Percentiles rank a stretch among this genome's conserved stretches.
These are phyloP conservation scores for Mucor saturninus DNA, from an alignment of 371 early-diverging fungal species.

Conservation along the genomic window DNA sequence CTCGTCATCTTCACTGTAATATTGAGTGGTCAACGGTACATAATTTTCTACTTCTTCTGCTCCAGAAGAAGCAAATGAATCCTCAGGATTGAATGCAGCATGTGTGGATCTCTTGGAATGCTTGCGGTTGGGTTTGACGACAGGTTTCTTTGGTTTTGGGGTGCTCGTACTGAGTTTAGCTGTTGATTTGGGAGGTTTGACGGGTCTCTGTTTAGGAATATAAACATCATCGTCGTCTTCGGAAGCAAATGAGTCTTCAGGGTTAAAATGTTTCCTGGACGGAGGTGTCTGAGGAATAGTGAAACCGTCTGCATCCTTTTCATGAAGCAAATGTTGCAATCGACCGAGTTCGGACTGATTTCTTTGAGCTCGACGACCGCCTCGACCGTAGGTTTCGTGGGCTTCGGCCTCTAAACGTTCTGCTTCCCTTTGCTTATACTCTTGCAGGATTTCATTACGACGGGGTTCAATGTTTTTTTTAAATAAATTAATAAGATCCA, in stretches of 20 bases:
- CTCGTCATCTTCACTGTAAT: neutral
- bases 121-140: neutral
- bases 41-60: slow-evolving; percentile 7
- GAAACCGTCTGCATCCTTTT: slow-evolving; percentile 21
- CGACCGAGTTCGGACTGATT: too few species aligned
- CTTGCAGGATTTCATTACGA: slow-evolving; percentile 12
- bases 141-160: neutral
- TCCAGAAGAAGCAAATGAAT: slow-evolving; percentile 22
- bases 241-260: slow-evolving; percentile 19
- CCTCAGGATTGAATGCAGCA: slow-evolving; percentile 15
- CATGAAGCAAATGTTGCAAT: neutral
- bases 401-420: neutral
- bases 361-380: neutral
- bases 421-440: neutral
- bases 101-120: neutral
- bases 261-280: slow-evolving; percentile 1
- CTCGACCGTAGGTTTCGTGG: slow-evolving; percentile 13
- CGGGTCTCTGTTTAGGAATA: neutral
- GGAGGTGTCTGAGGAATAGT: slow-evolving; percentile 12
- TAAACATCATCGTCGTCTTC: slow-evolving; percentile 7
- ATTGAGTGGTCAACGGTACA: neutral
- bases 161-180: neutral
- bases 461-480: slow-evolving; percentile 13
- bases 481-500: slow-evolving; percentile 14
- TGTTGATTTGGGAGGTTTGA: neutral